A percentile compares a stretch with the other conserved stretches of the same genome.
phyloP scores from a whole-genome alignment of 2,329 filamentous ascomycete species.

The Talaromyces piceae region DNA sequence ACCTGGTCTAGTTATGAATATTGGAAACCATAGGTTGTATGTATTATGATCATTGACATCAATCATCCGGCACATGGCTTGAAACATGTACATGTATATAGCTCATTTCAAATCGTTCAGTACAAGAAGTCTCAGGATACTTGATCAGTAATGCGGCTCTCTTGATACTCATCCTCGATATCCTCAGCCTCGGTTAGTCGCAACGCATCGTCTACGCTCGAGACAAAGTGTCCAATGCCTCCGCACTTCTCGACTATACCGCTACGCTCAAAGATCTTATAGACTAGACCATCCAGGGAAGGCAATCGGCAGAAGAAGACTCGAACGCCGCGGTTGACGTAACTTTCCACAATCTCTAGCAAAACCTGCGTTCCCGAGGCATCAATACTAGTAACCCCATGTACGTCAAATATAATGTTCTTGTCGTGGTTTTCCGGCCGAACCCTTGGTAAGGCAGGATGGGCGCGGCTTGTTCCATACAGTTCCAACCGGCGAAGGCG shows the following conservation, averaged over 20 bases:
- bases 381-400: constrained; percentile 92
- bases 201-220: constrained; percentile 76
- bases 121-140: background rate
- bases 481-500: constrained; percentile 75
- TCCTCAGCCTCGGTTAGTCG: constrained; percentile 69
- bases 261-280: constrained; percentile 64
- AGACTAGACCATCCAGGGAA: constrained; percentile 50
- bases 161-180: constrained; percentile 1
- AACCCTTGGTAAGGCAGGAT: constrained; percentile 78
- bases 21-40: too few species aligned
- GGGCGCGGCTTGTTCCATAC: constrained; percentile 77
- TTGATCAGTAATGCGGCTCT: background rate
- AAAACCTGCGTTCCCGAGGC: constrained; percentile 89
- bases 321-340: constrained; percentile 64
- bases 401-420: constrained; percentile 94
- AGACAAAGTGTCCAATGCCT: constrained; percentile 69
- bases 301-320: constrained; percentile 51
- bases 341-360: constrained; percentile 75
- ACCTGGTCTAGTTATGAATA: too few species aligned
- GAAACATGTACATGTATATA: background rate
- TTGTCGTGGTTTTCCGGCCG: constrained; percentile 72
- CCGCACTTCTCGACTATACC: constrained; percentile 82
- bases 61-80: background rate
- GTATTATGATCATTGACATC: too few species aligned
- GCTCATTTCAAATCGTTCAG: background rate